phyloP scores from a whole-genome alignment of 768 basidiomycete genomes.

The Collybiopsis confluens region DNA sequence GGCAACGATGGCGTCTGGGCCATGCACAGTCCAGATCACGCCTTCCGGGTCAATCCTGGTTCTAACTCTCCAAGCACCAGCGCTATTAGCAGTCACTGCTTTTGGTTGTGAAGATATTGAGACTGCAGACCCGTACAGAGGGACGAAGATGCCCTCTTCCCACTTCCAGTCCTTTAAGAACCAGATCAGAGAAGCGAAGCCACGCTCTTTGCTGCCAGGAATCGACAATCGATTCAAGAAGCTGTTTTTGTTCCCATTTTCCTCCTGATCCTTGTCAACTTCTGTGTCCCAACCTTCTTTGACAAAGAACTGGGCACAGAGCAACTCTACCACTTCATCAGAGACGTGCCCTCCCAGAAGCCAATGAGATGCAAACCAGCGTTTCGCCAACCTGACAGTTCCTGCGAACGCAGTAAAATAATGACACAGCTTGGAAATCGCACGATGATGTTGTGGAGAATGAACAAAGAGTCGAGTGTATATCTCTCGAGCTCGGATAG shows the following conservation, averaged over 20 bases:
- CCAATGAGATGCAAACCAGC: conserved; percentile 93
- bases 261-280: conserved; percentile 25
- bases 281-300: conserved; percentile 36
- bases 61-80: conserved; percentile 67
- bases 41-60: conserved; percentile 79
- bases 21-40: conserved; percentile 65
- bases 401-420: conserved; percentile 75
- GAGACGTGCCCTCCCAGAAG: conserved; percentile 65
- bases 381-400: conserved; percentile 83
- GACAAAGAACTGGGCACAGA: conserved; percentile 79
- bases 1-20: conserved; percentile 70
- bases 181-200: conserved; percentile 70
- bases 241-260: conserved; percentile 22
- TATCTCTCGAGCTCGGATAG: conserved; percentile 50
- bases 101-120: conserved; percentile 22
- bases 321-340: conserved; percentile 78
- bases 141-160: conserved; percentile 69
- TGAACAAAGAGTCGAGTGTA: conserved; percentile 75
- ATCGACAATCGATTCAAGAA: conserved; percentile 22
- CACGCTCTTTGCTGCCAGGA: conserved; percentile 75
- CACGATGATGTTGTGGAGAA: conserved; percentile 80
- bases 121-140: conserved; percentile 45
- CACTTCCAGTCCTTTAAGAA: conserved; percentile 84
- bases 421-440: conserved; percentile 76
- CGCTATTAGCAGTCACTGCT: conserved; percentile 15